These are phyloP conservation scores for Cyclotella cryptica DNA, from an alignment of 108 stramenopile species.

Conservation along the genomic window DNA sequence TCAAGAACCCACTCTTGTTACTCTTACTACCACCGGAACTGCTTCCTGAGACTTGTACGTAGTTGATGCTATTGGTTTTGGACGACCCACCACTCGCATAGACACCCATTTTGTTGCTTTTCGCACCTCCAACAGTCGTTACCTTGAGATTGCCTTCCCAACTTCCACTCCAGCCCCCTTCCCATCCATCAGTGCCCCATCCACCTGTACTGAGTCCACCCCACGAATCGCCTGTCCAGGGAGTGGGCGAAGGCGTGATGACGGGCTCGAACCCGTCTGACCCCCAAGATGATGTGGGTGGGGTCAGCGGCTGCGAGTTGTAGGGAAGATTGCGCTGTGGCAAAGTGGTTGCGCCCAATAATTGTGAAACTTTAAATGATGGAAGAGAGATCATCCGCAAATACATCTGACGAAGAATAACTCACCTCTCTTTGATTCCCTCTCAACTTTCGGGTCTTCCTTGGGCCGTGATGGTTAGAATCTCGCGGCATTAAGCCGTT, in stretches of 20 bases:
- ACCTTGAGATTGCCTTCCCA: not conserved
- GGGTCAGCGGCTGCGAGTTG: not conserved
- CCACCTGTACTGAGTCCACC: conserved; percentile 15
- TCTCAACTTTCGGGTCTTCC: not conserved
- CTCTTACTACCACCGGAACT: not conserved
- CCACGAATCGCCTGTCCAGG: not conserved
- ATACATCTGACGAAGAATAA: not conserved
- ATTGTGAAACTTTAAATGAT: not conserved
- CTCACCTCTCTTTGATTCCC: conserved; percentile 5
- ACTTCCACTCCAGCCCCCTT: not conserved
- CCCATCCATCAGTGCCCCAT: conserved; percentile 14
- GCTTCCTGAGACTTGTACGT: too few species aligned
- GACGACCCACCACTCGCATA: too few species aligned
- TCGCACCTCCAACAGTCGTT: not conserved
- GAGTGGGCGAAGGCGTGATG: not conserved
- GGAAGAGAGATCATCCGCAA: not conserved
- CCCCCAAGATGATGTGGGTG: not conserved
- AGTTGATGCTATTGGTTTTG: too few species aligned
- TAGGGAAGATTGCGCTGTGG: not conserved
- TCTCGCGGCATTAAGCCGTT: not conserved
- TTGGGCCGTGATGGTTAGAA: not conserved
- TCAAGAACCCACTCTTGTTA: not conserved
- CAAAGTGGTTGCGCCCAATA: not conserved
- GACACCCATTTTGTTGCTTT: not conserved
- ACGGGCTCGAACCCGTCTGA: not conserved